These are phyloP conservation scores for Globisporangium nodosum DNA, from an alignment of 352 stramenopile species.

Conservation along the genomic window DNA sequence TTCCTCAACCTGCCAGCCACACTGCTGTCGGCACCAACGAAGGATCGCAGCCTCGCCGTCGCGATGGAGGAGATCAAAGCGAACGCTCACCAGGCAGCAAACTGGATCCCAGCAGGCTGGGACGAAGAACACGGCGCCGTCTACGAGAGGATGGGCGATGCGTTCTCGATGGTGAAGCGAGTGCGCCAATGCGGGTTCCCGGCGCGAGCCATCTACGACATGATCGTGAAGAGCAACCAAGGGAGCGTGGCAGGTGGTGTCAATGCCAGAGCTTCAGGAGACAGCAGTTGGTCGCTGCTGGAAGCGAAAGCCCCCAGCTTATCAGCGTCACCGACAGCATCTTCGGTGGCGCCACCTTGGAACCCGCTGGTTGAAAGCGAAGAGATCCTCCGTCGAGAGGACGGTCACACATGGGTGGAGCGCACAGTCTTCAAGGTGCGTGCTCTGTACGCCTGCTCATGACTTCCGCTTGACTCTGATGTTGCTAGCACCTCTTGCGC, in stretches of 20 bases:
- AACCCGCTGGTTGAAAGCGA: constrained; percentile 43
- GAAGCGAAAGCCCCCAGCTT: not conserved
- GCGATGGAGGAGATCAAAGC: constrained; percentile 53
- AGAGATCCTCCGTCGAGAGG: constrained; percentile 40
- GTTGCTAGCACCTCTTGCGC: not conserved
- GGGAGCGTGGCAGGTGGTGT: not conserved
- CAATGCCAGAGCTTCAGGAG: not conserved
- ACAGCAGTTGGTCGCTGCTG: not conserved
- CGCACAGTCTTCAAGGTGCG: constrained; percentile 47
- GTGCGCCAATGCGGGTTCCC: constrained; percentile 55
- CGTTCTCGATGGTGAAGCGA: constrained; percentile 67
- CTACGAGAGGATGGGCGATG: constrained; percentile 48
- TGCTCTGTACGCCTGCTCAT: not conserved
- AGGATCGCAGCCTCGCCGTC: constrained; percentile 42
- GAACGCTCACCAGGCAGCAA: constrained; percentile 25
- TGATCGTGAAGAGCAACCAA: constrained; percentile 40
- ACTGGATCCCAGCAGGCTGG: constrained; percentile 30
- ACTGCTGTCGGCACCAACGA: constrained; percentile 27
- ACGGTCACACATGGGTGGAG: constrained; percentile 49
- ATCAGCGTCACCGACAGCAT: too few relatives aligned
- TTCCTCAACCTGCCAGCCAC: constrained; percentile 52
- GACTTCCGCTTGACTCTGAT: not conserved
- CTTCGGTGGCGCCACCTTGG: constrained; percentile 7
- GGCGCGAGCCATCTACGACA: constrained; percentile 65
- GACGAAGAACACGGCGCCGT: constrained; percentile 40